Percentiles rank a stretch among this genome's conserved stretches.
Conservation (phyloP, 257 asterid species). For the Solanum corneliomulleri region DNA sequence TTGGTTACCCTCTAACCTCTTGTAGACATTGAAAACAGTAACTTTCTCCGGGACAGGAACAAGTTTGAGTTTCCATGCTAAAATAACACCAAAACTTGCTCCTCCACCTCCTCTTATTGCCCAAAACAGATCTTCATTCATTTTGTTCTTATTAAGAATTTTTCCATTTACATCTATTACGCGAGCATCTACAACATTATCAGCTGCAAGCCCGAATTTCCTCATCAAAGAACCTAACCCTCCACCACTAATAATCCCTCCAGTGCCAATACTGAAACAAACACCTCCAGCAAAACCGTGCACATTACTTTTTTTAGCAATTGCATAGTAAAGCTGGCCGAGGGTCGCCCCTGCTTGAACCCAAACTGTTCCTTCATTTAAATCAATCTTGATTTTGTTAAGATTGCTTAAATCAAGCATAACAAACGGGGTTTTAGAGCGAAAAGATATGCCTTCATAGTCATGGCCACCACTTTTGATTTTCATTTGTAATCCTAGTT, state of each 20-base stretch:
- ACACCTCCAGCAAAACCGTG: background rate
- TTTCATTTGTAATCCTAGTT: background rate
- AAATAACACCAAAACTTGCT: background rate
- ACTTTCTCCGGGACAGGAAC: background rate
- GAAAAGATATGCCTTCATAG: background rate
- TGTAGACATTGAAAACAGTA: background rate
- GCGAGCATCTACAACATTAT: background rate
- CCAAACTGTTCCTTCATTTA: background rate
- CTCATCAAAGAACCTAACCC: background rate
- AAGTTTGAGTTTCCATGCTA: background rate
- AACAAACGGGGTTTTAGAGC: background rate
- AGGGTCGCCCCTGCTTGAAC: background rate
- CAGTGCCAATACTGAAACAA: background rate
- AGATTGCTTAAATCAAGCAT: background rate
- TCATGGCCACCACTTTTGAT: background rate
- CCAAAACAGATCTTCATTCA: background rate
- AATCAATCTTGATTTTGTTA: background rate
- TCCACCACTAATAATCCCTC: background rate
- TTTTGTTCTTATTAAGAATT: background rate
- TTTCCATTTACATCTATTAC: background rate
- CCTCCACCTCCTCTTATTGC: conserved; percentile 1
- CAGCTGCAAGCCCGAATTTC: background rate
- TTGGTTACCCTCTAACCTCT: background rate
- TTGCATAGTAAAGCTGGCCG: background rate
- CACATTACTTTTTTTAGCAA: background rate